phyloP scores from a whole-genome alignment of 108 stramenopile species.

The Skeletonema tropicum region DNA sequence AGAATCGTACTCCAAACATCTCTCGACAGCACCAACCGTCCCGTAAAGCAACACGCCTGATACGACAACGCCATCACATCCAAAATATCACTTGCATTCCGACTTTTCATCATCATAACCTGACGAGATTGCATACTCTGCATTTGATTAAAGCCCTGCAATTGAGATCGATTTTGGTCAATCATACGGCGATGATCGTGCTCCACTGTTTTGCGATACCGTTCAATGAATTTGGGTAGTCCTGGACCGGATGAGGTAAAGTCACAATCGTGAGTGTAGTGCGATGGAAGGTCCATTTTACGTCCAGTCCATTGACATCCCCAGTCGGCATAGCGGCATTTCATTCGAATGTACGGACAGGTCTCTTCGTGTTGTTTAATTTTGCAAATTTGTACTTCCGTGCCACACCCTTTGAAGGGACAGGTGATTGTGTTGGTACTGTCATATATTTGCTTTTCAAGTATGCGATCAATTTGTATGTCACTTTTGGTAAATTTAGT shows the following conservation, averaged over 20 bases:
- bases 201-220: not conserved
- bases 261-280: not conserved
- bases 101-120: conserved; percentile 6
- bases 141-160: conserved; percentile 8
- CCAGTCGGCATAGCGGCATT: conserved; percentile 12
- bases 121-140: conserved; percentile 14
- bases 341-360: conserved; percentile 16
- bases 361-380: conserved; percentile 12
- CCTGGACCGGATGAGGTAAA: not conserved
- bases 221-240: not conserved
- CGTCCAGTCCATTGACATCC: conserved; percentile 14
- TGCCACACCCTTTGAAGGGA: conserved; percentile 9
- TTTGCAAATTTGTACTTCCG: not conserved
- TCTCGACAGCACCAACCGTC: not conserved
- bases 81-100: not conserved
- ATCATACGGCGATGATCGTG: not conserved
- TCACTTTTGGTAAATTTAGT: not conserved
- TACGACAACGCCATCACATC: not conserved
- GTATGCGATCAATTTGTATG: not conserved
- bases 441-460: not conserved
- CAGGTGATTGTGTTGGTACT: conserved; percentile 9
- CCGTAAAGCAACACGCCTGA: not conserved
- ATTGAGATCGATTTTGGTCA: not conserved
- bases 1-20: conserved; percentile 4
- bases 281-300: conserved; percentile 1